These are phyloP conservation scores for Diaporthe vexans DNA, from an alignment of 2,329 filamentous ascomycete species.

Conservation along the genomic window DNA sequence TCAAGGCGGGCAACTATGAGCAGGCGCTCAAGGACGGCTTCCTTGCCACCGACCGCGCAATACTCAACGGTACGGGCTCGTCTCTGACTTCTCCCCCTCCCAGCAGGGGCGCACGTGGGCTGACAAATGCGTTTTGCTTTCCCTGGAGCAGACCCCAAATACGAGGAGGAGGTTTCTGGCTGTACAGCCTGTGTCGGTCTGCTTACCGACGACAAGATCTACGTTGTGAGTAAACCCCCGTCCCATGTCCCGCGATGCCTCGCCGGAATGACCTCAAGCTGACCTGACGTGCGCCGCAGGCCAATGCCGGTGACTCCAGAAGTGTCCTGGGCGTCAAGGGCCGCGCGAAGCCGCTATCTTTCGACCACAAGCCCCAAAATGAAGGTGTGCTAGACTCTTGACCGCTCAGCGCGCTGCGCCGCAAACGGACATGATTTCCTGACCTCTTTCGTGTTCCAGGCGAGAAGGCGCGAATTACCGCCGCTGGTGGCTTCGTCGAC, in stretches of 20 bases:
- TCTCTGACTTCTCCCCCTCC: not conserved
- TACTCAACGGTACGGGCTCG: slow-evolving; percentile 82
- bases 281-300: slow-evolving; percentile 67
- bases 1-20: slow-evolving; percentile 90
- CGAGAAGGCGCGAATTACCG: slow-evolving; percentile 95
- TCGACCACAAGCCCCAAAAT: slow-evolving; percentile 99
- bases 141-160: slow-evolving; percentile 82
- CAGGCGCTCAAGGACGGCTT: slow-evolving; percentile 98
- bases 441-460: slow-evolving; percentile 63
- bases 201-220: slow-evolving; percentile 92
- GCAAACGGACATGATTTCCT: not conserved
- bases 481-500: slow-evolving; percentile 97
- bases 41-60: slow-evolving; percentile 93
- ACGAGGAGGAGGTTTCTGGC: slow-evolving; percentile 97
- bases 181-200: slow-evolving; percentile 95
- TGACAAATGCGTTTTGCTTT: slow-evolving; percentile 34
- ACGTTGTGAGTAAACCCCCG: slow-evolving; percentile 78
- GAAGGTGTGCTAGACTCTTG: slow-evolving; percentile 74
- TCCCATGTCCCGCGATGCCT: slow-evolving; percentile 33
- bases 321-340: slow-evolving; percentile 97
- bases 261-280: slow-evolving; percentile 38
- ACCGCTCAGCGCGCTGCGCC: not conserved
- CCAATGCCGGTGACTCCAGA: slow-evolving; percentile 96
- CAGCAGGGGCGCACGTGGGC: slow-evolving; percentile 31
- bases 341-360: slow-evolving; percentile 96